Percentiles rank a stretch among this genome's conserved stretches.
phyloP scores from a whole-genome alignment of 305 asterid genomes.

The Ruellia speciosa region DNA sequence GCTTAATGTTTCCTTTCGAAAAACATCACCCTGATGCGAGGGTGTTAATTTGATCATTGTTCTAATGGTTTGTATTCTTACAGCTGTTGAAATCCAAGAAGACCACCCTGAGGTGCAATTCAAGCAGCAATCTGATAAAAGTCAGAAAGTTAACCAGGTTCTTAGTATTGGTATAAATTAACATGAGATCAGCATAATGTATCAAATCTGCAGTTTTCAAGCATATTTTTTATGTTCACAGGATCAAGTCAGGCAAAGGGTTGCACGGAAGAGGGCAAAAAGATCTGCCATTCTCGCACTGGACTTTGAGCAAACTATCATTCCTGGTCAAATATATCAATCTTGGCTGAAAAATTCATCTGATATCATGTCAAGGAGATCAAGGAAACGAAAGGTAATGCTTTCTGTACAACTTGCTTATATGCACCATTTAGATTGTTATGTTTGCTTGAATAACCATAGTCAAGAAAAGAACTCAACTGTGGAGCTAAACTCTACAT shows the following conservation, averaged over 20 bases:
- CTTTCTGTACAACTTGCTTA: constrained; percentile 12
- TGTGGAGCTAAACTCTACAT: neutral
- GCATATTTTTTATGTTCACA: constrained; percentile 23
- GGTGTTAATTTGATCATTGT: constrained; percentile 4
- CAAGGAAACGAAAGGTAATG: constrained; percentile 46
- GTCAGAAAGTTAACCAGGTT: constrained; percentile 49
- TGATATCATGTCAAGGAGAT: constrained; percentile 48
- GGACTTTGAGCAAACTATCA: constrained; percentile 62
- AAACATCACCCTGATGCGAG: neutral
- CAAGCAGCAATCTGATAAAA: constrained; percentile 39
- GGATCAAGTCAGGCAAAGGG: constrained; percentile 34
- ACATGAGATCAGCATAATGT: constrained; percentile 9
- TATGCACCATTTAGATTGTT: constrained; percentile 16
- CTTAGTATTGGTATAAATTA: constrained; percentile 20
- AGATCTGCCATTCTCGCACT: constrained; percentile 35
- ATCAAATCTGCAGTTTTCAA: constrained; percentile 17
- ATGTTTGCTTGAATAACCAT: constrained; percentile 3
- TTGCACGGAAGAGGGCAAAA: constrained; percentile 42
- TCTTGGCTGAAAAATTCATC: constrained; percentile 68
- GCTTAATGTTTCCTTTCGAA: too few species aligned
- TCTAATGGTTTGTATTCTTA: constrained; percentile 23
- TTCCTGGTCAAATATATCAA: constrained; percentile 70
- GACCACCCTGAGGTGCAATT: constrained; percentile 39
- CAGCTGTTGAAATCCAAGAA: constrained; percentile 62
- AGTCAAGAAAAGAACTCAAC: constrained; percentile 3